phyloP scores from a whole-genome alignment of 805 yeast species.

The Yarrowia porcina region DNA sequence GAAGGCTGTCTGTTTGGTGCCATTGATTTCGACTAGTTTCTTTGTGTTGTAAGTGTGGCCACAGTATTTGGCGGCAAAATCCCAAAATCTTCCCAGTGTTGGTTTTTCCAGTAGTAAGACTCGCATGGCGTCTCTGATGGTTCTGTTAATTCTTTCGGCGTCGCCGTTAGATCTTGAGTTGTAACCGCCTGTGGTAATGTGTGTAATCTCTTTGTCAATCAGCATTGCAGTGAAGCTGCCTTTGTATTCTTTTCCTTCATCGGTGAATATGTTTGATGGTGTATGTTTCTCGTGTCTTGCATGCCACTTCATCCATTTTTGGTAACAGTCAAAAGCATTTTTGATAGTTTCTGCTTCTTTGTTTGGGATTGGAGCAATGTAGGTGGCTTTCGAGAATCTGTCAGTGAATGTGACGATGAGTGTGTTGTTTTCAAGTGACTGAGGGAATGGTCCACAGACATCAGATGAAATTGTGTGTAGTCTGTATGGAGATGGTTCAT shows the following conservation, averaged over 20 bases:
- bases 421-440: neutral
- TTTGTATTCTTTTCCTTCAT: neutral
- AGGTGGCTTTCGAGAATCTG: neutral
- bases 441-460: neutral
- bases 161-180: neutral
- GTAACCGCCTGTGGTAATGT: too few species aligned
- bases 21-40: neutral
- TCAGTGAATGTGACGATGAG: neutral
- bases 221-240: too few species aligned
- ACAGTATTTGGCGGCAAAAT: neutral
- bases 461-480: neutral
- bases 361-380: neutral
- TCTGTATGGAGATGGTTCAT: neutral
- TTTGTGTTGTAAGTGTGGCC: neutral
- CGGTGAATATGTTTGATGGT: neutral
- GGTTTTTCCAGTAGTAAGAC: neutral
- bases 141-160: neutral
- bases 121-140: neutral
- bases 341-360: too few species aligned
- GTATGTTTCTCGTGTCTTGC: neutral
- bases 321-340: neutral
- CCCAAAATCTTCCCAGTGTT: neutral
- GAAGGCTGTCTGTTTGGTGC: neutral
- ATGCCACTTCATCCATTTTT: neutral
- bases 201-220: too few species aligned